Percentiles rank a stretch among this genome's conserved stretches.
These are phyloP conservation scores for Paracoccidioides brasiliensis DNA, from an alignment of 2,329 filamentous ascomycete species.

Conservation along the genomic window DNA sequence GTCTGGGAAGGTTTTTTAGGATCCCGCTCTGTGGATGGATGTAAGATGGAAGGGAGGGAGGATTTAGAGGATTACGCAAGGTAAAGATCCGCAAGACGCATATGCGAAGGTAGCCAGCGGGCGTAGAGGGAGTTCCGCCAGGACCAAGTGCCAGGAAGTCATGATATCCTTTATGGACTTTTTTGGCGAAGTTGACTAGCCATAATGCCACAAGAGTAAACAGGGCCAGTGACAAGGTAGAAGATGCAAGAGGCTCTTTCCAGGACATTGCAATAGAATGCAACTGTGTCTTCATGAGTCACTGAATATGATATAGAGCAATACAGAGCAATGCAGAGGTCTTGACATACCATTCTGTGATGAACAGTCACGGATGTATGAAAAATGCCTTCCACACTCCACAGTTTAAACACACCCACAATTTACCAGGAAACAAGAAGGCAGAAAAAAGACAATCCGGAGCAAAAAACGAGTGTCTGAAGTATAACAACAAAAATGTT, in stretches of 20 bases:
- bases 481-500: neutral
- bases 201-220: constrained; percentile 36
- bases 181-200: constrained; percentile 39
- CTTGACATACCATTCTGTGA: neutral
- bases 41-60: constrained; percentile 40
- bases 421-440: too few species aligned
- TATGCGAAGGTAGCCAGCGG: constrained; percentile 59
- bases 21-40: constrained; percentile 46
- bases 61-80: constrained; percentile 54
- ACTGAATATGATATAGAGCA: neutral
- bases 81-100: constrained; percentile 59
- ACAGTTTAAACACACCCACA: neutral
- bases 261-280: neutral
- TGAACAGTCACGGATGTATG: neutral
- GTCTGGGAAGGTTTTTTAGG: constrained; percentile 47
- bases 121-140: constrained; percentile 64
- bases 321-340: neutral
- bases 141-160: constrained; percentile 67
- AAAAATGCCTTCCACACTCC: neutral
- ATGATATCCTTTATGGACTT: constrained; percentile 48
- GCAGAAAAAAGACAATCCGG: neutral
- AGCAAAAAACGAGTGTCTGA: neutral
- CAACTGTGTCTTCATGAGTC: neutral
- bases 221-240: constrained; percentile 28
- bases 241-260: neutral